phyloP scores from a whole-genome alignment of 2,329 filamentous ascomycete species.

The Cladorrhinum sp. region DNA sequence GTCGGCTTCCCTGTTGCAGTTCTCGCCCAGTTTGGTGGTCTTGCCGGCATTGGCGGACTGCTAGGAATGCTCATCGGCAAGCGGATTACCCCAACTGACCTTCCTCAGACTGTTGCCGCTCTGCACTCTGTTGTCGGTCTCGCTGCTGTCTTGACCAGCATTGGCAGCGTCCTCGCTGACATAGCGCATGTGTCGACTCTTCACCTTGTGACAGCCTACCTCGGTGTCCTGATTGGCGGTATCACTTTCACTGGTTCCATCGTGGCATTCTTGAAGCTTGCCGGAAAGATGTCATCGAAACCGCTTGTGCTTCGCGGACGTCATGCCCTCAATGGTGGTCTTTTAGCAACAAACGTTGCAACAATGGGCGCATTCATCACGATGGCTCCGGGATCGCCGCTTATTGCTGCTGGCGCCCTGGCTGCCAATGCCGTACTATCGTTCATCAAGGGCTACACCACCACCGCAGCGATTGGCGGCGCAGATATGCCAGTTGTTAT shows the following conservation, averaged over 20 bases:
- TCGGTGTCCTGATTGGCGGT: conserved; percentile 82
- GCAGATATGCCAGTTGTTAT: conserved; percentile 93
- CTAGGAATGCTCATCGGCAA: conserved; percentile 72
- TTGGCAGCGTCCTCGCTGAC: conserved; percentile 78
- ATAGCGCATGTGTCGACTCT: conserved; percentile 69
- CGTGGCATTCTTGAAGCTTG: conserved; percentile 84
- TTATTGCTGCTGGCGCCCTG: conserved; percentile 75
- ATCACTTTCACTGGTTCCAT: conserved; percentile 90
- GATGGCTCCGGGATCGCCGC: conserved; percentile 74
- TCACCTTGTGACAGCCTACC: conserved; percentile 81
- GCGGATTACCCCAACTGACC: conserved; percentile 80
- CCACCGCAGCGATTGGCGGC: conserved; percentile 84
- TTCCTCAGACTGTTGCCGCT: conserved; percentile 86
- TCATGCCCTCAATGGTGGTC: conserved; percentile 69
- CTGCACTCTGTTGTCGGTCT: conserved; percentile 88
- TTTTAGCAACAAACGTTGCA: conserved; percentile 73
- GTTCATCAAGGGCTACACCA: conserved; percentile 84
- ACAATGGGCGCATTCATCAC: conserved; percentile 83
- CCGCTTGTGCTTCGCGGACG: conserved; percentile 71
- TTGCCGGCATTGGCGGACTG: conserved; percentile 69
- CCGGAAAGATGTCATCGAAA: conserved; percentile 75
- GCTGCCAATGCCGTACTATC: conserved; percentile 73
- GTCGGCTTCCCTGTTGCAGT: conserved; percentile 78
- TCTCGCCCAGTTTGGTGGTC: conserved; percentile 72
- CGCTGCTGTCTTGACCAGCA: conserved; percentile 82